These are phyloP conservation scores for Hypomyces perniciosus DNA, from an alignment of 2,329 filamentous ascomycete species.

Conservation along the genomic window DNA sequence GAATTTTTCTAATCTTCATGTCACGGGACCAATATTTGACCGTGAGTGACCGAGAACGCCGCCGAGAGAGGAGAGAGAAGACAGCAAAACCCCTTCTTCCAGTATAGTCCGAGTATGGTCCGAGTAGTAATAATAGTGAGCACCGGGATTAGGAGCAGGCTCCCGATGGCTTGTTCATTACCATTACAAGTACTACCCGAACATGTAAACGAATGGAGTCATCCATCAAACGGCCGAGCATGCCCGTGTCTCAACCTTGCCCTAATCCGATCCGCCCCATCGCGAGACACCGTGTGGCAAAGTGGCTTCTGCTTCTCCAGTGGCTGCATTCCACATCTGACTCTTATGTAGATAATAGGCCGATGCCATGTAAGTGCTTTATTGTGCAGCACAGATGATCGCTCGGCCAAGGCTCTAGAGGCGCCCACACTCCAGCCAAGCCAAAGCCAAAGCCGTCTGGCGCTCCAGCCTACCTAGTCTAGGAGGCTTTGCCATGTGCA, in stretches of 20 bases:
- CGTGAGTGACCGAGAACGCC: not conserved
- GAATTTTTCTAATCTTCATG: conserved; percentile 1
- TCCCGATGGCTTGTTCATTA: not conserved
- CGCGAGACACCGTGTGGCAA: conserved; percentile 6
- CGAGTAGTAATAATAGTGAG: not conserved
- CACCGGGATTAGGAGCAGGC: too few relatives aligned
- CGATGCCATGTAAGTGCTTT: too few relatives aligned
- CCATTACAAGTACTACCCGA: not conserved
- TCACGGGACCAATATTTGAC: conserved; percentile 9
- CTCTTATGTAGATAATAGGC: too few relatives aligned
- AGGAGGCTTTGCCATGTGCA: too few relatives aligned
- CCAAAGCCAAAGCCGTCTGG: too few relatives aligned
- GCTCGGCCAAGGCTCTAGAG: too few relatives aligned
- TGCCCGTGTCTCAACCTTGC: not conserved
- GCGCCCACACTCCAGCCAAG: too few relatives aligned
- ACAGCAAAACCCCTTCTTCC: not conserved
- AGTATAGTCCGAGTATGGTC: not conserved
- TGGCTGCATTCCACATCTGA: not conserved
- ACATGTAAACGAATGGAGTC: not conserved
- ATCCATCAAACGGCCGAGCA: too few relatives aligned
- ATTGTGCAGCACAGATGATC: too few relatives aligned
- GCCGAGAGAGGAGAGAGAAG: not conserved
- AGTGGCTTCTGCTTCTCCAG: conserved; percentile 1
- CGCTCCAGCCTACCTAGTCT: too few relatives aligned
- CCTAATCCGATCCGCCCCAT: not conserved